Evolutionary conservation across 805 yeast species (phyloP), one percentile per base, ranked within the genome.

Genomic region (Metschnikowia drakensbergensis): DNA sequence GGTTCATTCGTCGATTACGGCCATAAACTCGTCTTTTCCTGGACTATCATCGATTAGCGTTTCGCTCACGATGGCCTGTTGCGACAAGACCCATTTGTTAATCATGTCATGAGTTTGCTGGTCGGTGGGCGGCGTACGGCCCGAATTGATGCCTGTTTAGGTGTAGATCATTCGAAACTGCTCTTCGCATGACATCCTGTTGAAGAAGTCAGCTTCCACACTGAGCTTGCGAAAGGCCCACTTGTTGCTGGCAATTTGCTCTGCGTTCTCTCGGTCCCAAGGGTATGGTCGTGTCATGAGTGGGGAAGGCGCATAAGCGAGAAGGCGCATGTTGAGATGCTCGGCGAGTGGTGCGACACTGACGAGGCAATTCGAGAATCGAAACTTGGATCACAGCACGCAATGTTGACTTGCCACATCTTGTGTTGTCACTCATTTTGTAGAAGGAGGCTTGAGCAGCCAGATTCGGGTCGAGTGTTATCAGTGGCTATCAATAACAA

Each of bases 131-230:
- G 49, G 49, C 27, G 32, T 25, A 17, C 49, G 42, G 7, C 46
- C 42, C 6, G 49, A 32, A 38, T 47, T 41, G 37, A 47, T 47
- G 6, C 42, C 46, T 3, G 49, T 47, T 13, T 47, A 42, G 28
- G 45, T 26, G 32, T 41, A 47, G 11, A 37, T 39, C 46, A 47
- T 47, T 10, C 33, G 27, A 22, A 47, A 44, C 46, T 47, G 49
- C 32, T 41, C 46, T 38, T 47, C 49, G 39, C 46, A 40, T 39
- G 49, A 47, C 49, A 47, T 36, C 26, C 29, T 8, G 33, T 46
- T 23, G 46, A 42, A 41, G 41, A 42, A 35, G 30, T 17, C 37
- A 17, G 36, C 36, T 25, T 47, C 49, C 34, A 36, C 37, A 3
- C 34, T 34, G 7, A 31, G 29, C 38, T 40, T 34, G 6, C 49